A percentile compares a stretch with the other conserved stretches of the same genome.
phyloP scores from a whole-genome alignment of 192 early-diverging fungal genomes.

The Rhizophlyctis rosea region DNA sequence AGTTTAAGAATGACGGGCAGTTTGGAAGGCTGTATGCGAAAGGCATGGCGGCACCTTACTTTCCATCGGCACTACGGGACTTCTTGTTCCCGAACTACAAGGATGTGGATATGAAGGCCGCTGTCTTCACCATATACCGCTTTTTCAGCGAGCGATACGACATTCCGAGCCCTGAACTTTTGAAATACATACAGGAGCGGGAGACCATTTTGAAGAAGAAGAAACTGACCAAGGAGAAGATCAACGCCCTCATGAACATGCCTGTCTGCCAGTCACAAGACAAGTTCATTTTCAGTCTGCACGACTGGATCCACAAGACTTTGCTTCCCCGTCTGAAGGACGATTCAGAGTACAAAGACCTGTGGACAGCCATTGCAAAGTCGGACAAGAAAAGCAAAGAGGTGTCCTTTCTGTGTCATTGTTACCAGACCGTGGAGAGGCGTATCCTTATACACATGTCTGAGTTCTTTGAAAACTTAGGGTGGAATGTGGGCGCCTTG shows the following conservation, averaged over 20 bases:
- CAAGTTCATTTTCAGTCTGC: constrained; percentile 1
- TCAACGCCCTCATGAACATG: constrained; percentile 3
- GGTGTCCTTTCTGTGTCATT: too few species aligned
- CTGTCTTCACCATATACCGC: constrained; percentile 1
- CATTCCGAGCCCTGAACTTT: constrained; percentile 3
- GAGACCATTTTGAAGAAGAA: background rate
- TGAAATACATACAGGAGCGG: background rate
- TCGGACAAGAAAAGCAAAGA: too few species aligned
- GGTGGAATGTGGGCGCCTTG: background rate
- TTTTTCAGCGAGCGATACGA: background rate
- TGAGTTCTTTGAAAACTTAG: background rate
- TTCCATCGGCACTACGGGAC: background rate
- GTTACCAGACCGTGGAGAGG: background rate
- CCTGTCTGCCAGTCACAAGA: background rate
- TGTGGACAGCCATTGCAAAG: too few species aligned
- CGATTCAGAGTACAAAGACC: too few species aligned
- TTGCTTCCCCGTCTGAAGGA: background rate
- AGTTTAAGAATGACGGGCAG: background rate
- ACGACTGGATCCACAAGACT: background rate
- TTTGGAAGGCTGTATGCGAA: constrained; percentile 1
- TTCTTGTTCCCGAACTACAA: constrained; percentile 3
- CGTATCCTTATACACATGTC: background rate
- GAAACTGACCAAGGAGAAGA: constrained; percentile 1
- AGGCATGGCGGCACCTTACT: background rate
- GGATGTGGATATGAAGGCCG: constrained; percentile 1